Base-by-base conservation (phyloP, 208 protist species). In the Blechomonas ayalai region DNA sequence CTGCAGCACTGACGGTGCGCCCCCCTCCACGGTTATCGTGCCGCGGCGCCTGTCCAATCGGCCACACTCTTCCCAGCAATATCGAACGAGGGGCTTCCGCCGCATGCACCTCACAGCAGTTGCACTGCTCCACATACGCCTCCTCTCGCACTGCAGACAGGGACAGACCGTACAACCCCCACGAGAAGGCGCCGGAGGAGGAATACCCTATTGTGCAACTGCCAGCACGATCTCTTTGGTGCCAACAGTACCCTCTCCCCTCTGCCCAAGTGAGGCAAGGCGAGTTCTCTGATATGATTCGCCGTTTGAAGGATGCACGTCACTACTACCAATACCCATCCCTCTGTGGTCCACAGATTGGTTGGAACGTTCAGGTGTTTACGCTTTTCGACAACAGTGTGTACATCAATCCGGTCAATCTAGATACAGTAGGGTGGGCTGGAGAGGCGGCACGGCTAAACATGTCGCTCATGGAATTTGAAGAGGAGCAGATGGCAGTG, bases 351-450 rank as follows among this genome's bases (percentile, higher is more conserved):
- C 82, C 80, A 27, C 78, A 94, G 58, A 88, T 81, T 51, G 86
- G 86, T 6, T 90, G 81, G 82, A 95, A 95, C 43, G 81, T 95
- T 63, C 72, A 81, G 56, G 67, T 85, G 67, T 93, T 93, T 51
- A 76, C 71, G 4, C 78, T 93, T 35, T 93, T 82, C 59, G 78
- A 93, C 52, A 59, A 61, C 33, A 65, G 48, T 39, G 67, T 93
- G n/a, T 93, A 71, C 42, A 75, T 93, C 33, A 93, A 93, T 60
- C 80, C 85, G 4, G 71, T 90, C 26, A 84, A 85, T 54, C 48
- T 92, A 3, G 77, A 89, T 23, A 52, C 46, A 13, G 46, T 54
- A 46, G 71, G 79, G 38, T 73, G 43, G 49, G 43, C 45, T 59
- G 54, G 61, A 39, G 57, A 48, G 16, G 58, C 48, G 29, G 62